Evolutionary conservation across 805 yeast species (phyloP), one percentile per base, ranked within the genome.

Genomic region (Lipomyces orientalis): DNA sequence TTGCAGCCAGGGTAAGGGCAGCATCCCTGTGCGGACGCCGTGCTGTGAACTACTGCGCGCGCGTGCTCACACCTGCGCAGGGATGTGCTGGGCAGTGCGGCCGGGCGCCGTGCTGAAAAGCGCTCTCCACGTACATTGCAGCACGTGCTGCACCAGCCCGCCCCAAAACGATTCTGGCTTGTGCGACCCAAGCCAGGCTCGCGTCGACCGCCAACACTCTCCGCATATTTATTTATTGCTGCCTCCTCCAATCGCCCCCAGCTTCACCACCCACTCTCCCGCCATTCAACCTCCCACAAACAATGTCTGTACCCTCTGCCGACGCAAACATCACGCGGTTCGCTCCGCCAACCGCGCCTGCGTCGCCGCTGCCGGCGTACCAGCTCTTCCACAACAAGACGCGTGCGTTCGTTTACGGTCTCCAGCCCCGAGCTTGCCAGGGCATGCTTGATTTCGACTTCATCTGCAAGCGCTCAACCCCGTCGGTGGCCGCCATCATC

Each of bases 401-500:
- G 67, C 77, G 83, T 31, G 83, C 84, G 55, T 82, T 81, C 69
- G 80, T 81, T 69, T 79, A 79, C 70, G 84, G 84, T 63, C 75
- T 82, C 76, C 84, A 81, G 76, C 82, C 84, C 34, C 79, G 82
- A 29, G 84, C 84, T 58, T 79, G 82, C 78, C 84, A 81, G 75
- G 84, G 84, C 64, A 81, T 81, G 84, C 82, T 81, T 37, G 84
- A 81, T 73, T 81, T 81, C 70, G 84, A 81, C 69, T 82, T 76
- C 77, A 79, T 81, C 72, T 82, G 84, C 76, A 79, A 78, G 74
- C 81, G 84, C 68, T 78, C 78, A 58, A 76, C 77, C 39, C 84
- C 84, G 58, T 81, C 84, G 14, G 84, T 81, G 12, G 84, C 84
- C 57, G 84, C 83, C 58, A 79, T 81, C 60, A 82, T 81, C 69